Conservation (phyloP, 345 rosid species). For the Citrus sp. region DNA sequence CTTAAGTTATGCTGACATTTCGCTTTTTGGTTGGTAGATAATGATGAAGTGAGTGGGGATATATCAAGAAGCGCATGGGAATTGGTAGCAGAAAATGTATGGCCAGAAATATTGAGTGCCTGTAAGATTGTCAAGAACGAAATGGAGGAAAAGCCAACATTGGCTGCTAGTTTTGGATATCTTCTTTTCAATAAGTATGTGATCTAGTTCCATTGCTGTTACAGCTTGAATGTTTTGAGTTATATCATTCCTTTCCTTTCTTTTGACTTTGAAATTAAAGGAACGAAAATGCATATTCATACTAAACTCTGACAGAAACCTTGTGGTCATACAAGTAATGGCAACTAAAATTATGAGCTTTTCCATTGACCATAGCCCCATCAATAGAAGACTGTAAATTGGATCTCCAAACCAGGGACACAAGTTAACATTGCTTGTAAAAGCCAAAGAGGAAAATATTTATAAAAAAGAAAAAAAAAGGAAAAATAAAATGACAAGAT, state of each 20-base stretch:
- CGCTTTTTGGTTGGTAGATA: not conserved
- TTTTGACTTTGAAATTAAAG: no score
- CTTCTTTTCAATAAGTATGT: slow-evolving; percentile 42
- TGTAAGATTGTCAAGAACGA: no score
- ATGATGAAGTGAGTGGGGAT: slow-evolving; percentile 16
- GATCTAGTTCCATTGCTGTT: not conserved
- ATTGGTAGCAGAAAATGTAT: slow-evolving; percentile 41
- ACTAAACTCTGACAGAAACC: no score
- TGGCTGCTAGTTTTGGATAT: no score
- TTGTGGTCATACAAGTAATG: no score
- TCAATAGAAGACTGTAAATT: not conserved
- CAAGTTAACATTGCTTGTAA: not conserved
- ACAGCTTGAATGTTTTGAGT: not conserved
- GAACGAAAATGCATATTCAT: no score
- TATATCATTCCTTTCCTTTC: no score
- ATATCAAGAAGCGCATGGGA: slow-evolving; percentile 31
- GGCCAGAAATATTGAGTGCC: slow-evolving; percentile 34
- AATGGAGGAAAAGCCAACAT: no score
- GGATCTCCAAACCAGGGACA: not conserved
- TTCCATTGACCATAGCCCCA: not conserved
- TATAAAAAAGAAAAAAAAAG: not conserved
- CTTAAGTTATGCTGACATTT: not conserved
- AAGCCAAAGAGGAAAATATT: not conserved
- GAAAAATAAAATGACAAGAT: not conserved
- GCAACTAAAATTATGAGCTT: no score